phyloP scores from a whole-genome alignment of 2,329 filamentous ascomycete genomes.

The Penicillium sp. region DNA sequence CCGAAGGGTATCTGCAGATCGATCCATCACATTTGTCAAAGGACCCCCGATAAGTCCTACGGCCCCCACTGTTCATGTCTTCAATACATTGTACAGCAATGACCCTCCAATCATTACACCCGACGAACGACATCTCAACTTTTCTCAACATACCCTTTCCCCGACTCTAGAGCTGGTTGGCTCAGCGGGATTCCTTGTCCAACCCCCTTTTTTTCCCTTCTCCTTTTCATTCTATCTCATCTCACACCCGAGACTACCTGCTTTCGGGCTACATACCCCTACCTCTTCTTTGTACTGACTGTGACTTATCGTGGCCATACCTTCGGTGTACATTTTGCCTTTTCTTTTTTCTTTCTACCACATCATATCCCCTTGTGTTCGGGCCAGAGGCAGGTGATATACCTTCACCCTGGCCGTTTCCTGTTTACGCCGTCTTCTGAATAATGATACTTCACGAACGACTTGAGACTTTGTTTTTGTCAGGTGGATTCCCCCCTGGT shows the following conservation, averaged over 20 bases:
- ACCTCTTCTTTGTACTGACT: conserved; percentile 9
- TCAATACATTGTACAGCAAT: neutral
- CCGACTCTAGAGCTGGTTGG: neutral
- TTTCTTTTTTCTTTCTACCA: conserved; percentile 8
- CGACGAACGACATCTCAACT: neutral
- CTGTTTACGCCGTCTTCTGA: conserved; percentile 19
- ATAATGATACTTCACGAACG: conserved; percentile 25
- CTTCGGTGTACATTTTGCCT: conserved; percentile 16
- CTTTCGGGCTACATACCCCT: neutral
- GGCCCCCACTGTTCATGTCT: neutral
- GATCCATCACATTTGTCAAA: neutral
- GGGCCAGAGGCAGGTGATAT: conserved; percentile 8
- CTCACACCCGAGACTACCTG: neutral
- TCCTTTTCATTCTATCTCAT: neutral
- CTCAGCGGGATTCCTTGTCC: neutral
- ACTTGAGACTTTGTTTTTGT: conserved; percentile 9
- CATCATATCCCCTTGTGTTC: conserved; percentile 16
- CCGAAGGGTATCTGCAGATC: conserved; percentile 5
- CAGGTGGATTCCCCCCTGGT: conserved; percentile 8
- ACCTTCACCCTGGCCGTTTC: conserved; percentile 1
- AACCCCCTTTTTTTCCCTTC: neutral
- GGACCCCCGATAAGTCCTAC: neutral
- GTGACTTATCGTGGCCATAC: conserved; percentile 14
- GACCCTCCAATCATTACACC: neutral
- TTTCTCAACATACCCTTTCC: neutral